Base-by-base conservation (phyloP, 345 rosid genomes). In the Camelina laxa region DNA sequence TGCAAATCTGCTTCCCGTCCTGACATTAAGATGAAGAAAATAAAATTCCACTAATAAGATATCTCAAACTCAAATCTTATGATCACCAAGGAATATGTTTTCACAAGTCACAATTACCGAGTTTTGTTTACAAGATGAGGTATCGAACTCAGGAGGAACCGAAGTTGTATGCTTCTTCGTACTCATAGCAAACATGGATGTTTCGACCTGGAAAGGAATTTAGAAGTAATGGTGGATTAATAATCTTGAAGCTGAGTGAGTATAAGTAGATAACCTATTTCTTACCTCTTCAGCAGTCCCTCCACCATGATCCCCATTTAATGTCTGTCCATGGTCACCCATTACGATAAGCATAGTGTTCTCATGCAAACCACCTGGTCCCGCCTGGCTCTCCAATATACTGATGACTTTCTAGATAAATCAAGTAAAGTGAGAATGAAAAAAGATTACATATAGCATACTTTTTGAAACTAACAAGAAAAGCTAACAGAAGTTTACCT, bases 291-390 rank as follows among this genome's bases (percentile, higher is more conserved):
- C 96, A 38, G 93, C 82, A 83, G 91, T 87, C 59, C 97, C 98
- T 77, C 98, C 98, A 48, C 98, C 98, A 84, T 94, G 98, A 87
- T 94, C 98, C 61, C 98, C 98, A 66, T 91, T 90, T 68, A 88
- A 59, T 57, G 98, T 91, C 90, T 94, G 97, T 47, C 98, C 98
- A 80, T 94, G 98, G 74, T 91, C 97, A 74, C 97, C 98, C 96
- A 91, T 90, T 67, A 94, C 97, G 65, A 94, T 83, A 69, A 94
- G 91, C 74, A 88, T 76, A 62, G 95, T 94, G 60, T 80, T 90
- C 82, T 90, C 96, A 80, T 94, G 96, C 55, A 88, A 69, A 20
- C 88, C 91, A 68, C 98, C 95, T 1, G 90, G 89, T 60, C 87
- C 88, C 27, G 92, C 89, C 75, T 88, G 87, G 75, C 81, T 85